A percentile compares a stretch with the other conserved stretches of the same genome.
Evolutionary conservation across 2,329 filamentous ascomycete species (phyloP).

Genomic region (Thielaviopsis populi): DNA sequence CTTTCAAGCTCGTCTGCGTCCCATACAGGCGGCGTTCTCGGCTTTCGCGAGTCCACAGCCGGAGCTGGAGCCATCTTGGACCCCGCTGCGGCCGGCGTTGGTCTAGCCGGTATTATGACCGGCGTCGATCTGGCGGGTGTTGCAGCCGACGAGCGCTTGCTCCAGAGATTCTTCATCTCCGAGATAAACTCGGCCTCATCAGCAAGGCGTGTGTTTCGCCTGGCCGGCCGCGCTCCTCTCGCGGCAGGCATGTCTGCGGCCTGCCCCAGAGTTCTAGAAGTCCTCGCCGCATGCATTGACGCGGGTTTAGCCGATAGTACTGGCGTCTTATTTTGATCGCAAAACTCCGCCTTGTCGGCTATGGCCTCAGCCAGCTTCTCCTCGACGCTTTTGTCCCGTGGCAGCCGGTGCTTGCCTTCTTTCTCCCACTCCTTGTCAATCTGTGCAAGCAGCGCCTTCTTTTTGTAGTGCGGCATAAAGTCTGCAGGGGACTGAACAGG

Average conservation of each 20-base stretch:
- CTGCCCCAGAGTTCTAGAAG: not conserved
- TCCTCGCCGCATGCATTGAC: not conserved
- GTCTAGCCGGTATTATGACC: not conserved
- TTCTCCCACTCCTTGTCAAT: conserved; percentile 4
- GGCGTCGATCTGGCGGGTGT: not conserved
- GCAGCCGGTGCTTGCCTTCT: not conserved
- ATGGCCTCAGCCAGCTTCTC: not conserved
- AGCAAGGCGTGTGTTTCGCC: not conserved
- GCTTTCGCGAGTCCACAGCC: no score
- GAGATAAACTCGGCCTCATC: not conserved
- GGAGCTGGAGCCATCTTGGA: not conserved
- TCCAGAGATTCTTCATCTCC: not conserved
- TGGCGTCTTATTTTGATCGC: no score
- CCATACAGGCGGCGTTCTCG: not conserved
- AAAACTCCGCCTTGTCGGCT: not conserved
- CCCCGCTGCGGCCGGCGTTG: not conserved
- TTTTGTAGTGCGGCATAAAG: conserved; percentile 12
- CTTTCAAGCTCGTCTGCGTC: not conserved
- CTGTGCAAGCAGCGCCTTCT: conserved; percentile 8
- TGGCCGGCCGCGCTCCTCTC: not conserved
- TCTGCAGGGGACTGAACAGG: conserved; percentile 11
- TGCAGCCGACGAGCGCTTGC: not conserved
- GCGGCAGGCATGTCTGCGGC: not conserved
- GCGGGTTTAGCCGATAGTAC: not conserved
- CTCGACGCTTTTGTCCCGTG: not conserved